These are phyloP conservation scores for Aurifilum marmelostoma DNA, from an alignment of 2,329 filamentous ascomycete species.

Conservation along the genomic window DNA sequence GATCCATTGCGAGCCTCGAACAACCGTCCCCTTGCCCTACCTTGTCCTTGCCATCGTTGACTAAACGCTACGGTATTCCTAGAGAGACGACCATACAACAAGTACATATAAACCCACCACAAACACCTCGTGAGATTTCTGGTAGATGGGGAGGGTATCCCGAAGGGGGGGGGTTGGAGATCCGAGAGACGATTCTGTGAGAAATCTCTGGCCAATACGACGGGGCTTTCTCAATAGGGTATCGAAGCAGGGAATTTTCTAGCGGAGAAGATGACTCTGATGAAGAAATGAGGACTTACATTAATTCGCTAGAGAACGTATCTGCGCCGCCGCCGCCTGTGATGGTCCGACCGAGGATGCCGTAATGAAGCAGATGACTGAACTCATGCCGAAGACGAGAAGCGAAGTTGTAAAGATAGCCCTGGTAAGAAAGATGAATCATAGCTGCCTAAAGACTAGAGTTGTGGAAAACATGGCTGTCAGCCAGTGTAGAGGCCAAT, in stretches of 20 bases:
- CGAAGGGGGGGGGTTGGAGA: too few species aligned
- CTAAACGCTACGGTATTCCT: slow-evolving; percentile 12
- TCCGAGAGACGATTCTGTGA: slow-evolving; percentile 2
- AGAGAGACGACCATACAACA: background rate
- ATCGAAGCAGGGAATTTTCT: background rate
- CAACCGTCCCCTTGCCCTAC: background rate
- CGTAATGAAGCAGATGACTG: slow-evolving; percentile 31
- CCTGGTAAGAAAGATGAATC: background rate
- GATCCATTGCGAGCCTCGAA: background rate
- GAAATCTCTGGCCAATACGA: background rate
- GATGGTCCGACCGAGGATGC: slow-evolving; percentile 19
- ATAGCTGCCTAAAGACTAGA: slow-evolving; percentile 11
- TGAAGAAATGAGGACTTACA: background rate
- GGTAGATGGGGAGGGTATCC: too few species aligned
- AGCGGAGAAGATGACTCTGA: too few species aligned
- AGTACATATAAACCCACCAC: background rate
- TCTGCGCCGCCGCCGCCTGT: slow-evolving; percentile 10
- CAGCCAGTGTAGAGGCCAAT: background rate
- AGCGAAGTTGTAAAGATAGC: background rate
- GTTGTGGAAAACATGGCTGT: background rate
- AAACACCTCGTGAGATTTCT: too few species aligned
- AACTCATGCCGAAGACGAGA: slow-evolving; percentile 23
- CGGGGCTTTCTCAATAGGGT: background rate
- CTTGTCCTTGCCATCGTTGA: slow-evolving; percentile 21
- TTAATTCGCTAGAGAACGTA: slow-evolving; percentile 34